Evolutionary conservation across 2,329 filamentous ascomycete genomes (phyloP).

Genomic region (Lasiodiplodia sp.): DNA sequence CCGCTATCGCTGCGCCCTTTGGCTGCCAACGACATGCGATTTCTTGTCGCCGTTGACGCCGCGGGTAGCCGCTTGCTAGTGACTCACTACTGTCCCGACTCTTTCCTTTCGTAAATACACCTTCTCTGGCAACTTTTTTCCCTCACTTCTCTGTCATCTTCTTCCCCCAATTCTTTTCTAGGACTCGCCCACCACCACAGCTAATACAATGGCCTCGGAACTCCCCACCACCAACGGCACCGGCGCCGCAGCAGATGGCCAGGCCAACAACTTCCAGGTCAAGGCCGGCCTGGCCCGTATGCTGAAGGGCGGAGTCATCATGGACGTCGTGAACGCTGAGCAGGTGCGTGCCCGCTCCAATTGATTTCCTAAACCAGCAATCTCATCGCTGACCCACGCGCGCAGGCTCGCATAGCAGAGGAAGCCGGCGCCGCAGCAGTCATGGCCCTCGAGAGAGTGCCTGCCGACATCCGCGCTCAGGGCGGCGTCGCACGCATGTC

Average conservation of each 20-base stretch:
- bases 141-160: not conserved
- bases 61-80: slow-evolving; percentile 24
- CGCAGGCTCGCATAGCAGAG: slow-evolving; percentile 89
- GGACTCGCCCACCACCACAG: not conserved
- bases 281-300: slow-evolving; percentile 97
- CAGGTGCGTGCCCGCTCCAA: slow-evolving; percentile 61
- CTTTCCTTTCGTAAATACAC: slow-evolving; percentile 6
- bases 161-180: not conserved
- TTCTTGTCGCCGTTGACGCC: slow-evolving; percentile 23
- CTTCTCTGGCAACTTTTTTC: not conserved
- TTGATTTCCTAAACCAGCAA: not conserved
- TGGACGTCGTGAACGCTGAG: slow-evolving; percentile 95
- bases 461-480: slow-evolving; percentile 90
- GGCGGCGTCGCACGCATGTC: slow-evolving; percentile 98
- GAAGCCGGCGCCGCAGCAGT: slow-evolving; percentile 95
- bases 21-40: slow-evolving; percentile 1
- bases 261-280: slow-evolving; percentile 74
- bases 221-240: slow-evolving; percentile 56
- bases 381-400: not conserved
- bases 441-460: slow-evolving; percentile 98
- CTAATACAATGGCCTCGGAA: slow-evolving; percentile 52
- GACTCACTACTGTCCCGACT: slow-evolving; percentile 20
- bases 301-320: slow-evolving; percentile 99
- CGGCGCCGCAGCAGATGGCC: slow-evolving; percentile 51
- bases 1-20: slow-evolving; percentile 26